Percentiles rank a stretch among this genome's conserved stretches.
phyloP scores from a whole-genome alignment of 768 basidiomycete genomes.

The Psilocybe sp. region DNA sequence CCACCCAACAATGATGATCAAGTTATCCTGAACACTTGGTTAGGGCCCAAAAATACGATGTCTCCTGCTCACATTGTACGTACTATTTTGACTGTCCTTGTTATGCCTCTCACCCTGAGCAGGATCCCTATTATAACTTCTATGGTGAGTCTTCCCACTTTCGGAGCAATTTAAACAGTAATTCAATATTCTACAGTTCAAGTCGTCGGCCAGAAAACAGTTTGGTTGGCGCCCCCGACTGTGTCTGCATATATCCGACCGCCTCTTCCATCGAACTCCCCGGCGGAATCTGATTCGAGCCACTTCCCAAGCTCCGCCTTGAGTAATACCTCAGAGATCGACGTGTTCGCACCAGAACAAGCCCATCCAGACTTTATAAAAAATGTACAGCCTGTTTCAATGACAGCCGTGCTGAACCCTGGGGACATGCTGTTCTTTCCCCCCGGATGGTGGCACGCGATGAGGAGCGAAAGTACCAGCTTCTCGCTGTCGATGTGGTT shows the following conservation, averaged over 20 bases:
- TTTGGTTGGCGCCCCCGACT: slow-evolving; percentile 86
- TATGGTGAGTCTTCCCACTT: slow-evolving; percentile 54
- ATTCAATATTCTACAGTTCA: slow-evolving; percentile 54
- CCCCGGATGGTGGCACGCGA: slow-evolving; percentile 93
- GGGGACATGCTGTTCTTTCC: slow-evolving; percentile 91
- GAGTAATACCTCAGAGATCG: slow-evolving; percentile 79
- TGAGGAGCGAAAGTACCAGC: slow-evolving; percentile 79
- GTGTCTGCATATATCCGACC: slow-evolving; percentile 59
- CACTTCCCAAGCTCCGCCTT: slow-evolving; percentile 45
- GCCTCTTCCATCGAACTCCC: slow-evolving; percentile 25
- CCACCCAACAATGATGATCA: slow-evolving; percentile 67
- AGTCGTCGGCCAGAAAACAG: slow-evolving; percentile 82
- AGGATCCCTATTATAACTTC: slow-evolving; percentile 95
- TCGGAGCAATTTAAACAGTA: slow-evolving; percentile 3
- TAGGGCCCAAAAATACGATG: slow-evolving; percentile 74
- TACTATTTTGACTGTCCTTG: slow-evolving; percentile 3
- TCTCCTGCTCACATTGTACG: slow-evolving; percentile 87
- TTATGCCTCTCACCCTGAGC: slow-evolving; percentile 4
- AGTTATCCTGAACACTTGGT: slow-evolving; percentile 74
- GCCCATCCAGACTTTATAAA: slow-evolving; percentile 52
- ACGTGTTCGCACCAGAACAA: slow-evolving; percentile 57
- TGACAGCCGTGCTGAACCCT: slow-evolving; percentile 61
- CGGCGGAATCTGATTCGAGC: slow-evolving; percentile 24
- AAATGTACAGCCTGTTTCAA: slow-evolving; percentile 56
- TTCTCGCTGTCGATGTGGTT: slow-evolving; percentile 94